These are phyloP conservation scores for Wakefieldia striispora DNA, from an alignment of 768 basidiomycete genomes.

Conservation along the genomic window DNA sequence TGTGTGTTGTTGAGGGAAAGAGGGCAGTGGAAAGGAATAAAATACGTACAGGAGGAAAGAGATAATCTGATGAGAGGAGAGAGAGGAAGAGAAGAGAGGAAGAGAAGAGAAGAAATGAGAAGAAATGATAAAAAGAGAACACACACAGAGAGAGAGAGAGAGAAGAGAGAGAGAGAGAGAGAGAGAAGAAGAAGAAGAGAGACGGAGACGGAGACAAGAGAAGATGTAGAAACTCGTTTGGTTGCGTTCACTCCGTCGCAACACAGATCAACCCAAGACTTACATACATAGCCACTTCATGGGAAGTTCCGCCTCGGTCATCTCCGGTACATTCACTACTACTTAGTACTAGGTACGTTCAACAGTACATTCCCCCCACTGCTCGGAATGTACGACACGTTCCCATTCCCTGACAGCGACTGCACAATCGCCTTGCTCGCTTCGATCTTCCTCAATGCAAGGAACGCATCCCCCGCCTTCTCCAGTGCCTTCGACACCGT, in stretches of 20 bases:
- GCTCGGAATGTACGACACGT: slow-evolving; percentile 89
- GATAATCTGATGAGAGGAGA: slow-evolving; percentile 39
- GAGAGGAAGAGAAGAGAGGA: slow-evolving; percentile 37
- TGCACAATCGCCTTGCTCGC: slow-evolving; percentile 96
- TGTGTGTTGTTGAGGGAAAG: slow-evolving; percentile 16
- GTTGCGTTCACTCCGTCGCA: slow-evolving; percentile 19
- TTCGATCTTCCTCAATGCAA: slow-evolving; percentile 94
- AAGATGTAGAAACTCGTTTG: too few relatives aligned
- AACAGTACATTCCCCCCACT: slow-evolving; percentile 77
- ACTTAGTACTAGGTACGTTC: slow-evolving; percentile 76
- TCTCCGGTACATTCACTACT: slow-evolving; percentile 20
- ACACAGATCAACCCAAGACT: slow-evolving; percentile 23
- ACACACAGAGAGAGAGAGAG: slow-evolving; percentile 37
- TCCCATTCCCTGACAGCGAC: slow-evolving; percentile 73
- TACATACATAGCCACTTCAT: slow-evolving; percentile 29
- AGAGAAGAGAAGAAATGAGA: slow-evolving; percentile 33
- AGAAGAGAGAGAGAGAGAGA: slow-evolving; percentile 30
- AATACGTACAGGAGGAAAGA: slow-evolving; percentile 34
- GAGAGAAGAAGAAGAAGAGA: slow-evolving; percentile 28
- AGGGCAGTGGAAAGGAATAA: background rate
- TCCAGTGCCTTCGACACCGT: slow-evolving; percentile 90
- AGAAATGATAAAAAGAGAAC: slow-evolving; percentile 35
- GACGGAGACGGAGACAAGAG: slow-evolving; percentile 3
- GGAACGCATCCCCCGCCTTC: slow-evolving; percentile 94
- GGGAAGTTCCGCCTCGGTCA: slow-evolving; percentile 22